phyloP scores from a whole-genome alignment of 148 eudicot species.

The Dianthus caryophyllus region DNA sequence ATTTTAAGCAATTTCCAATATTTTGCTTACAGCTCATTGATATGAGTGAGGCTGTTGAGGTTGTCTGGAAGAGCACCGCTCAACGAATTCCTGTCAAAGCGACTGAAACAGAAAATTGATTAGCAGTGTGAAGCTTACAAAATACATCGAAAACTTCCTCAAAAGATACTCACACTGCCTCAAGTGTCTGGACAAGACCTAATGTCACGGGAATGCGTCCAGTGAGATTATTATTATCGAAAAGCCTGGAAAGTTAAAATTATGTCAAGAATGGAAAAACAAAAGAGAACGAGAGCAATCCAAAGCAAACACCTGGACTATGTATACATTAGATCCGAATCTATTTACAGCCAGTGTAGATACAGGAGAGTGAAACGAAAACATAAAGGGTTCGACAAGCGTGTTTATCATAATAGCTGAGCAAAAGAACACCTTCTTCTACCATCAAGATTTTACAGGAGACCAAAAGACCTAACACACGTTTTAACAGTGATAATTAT shows the following conservation, averaged over 20 bases:
- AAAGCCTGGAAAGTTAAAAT: conserved; percentile 43
- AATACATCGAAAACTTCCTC: not conserved
- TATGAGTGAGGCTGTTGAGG: conserved; percentile 46
- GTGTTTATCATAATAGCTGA: not conserved
- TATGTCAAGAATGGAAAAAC: not conserved
- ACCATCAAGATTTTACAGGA: not conserved
- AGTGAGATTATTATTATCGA: conserved; percentile 61
- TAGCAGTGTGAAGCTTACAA: conserved; percentile 11
- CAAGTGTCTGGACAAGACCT: conserved; percentile 51
- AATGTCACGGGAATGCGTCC: conserved; percentile 61
- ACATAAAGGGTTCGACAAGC: not conserved
- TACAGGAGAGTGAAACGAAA: not conserved
- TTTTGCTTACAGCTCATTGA: conserved; percentile 64
- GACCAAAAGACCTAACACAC: not conserved
- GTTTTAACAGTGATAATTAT: not conserved
- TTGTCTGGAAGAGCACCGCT: conserved; percentile 48
- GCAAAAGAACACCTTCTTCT: not conserved
- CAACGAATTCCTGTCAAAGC: conserved; percentile 64
- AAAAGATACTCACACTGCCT: conserved; percentile 59
- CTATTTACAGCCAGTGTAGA: not conserved
- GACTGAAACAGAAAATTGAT: conserved; percentile 38
- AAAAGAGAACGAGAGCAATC: not conserved
- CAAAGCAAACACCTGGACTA: not conserved
- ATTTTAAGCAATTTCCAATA: not conserved
- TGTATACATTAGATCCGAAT: not conserved